Conservation (phyloP, 129 eudicot genomes). For the Saussurea involucrata region DNA sequence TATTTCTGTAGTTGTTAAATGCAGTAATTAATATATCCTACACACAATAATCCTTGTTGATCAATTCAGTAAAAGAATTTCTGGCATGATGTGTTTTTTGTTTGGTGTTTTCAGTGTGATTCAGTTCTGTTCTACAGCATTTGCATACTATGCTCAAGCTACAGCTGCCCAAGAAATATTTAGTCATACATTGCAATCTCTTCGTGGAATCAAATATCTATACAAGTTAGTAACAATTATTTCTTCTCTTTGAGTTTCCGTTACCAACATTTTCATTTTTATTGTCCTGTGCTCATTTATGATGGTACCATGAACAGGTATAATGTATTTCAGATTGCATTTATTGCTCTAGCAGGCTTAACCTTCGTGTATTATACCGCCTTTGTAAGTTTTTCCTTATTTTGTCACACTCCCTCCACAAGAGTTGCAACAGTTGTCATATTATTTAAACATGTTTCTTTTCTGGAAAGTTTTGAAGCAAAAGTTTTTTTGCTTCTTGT, state of each 20-base stretch:
- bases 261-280: neutral
- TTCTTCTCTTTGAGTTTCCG: neutral
- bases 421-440: neutral
- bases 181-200: slow-evolving; percentile 96
- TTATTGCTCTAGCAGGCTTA: slow-evolving; percentile 71
- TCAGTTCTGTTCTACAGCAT: slow-evolving; percentile 95
- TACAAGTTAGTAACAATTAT: slow-evolving; percentile 62
- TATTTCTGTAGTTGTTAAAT: too few relatives aligned
- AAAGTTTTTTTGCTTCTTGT: too few relatives aligned
- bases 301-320: slow-evolving; percentile 52
- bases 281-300: neutral
- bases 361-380: slow-evolving; percentile 90
- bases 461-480: too few relatives aligned
- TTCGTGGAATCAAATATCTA: slow-evolving; percentile 91
- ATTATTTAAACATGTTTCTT: neutral
- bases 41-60: too few relatives aligned
- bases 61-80: neutral
- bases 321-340: slow-evolving; percentile 90
- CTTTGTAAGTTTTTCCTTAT: slow-evolving; percentile 58
- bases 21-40: too few relatives aligned
- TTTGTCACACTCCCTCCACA: neutral
- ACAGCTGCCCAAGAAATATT: slow-evolving; percentile 98
- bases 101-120: slow-evolving; percentile 68
- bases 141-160: slow-evolving; percentile 98
- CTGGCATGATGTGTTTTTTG: neutral